Evolutionary conservation across 768 basidiomycete genomes (phyloP), one percentile per base, ranked within the genome.

Genomic region (Gloeostereum incarnatum): DNA sequence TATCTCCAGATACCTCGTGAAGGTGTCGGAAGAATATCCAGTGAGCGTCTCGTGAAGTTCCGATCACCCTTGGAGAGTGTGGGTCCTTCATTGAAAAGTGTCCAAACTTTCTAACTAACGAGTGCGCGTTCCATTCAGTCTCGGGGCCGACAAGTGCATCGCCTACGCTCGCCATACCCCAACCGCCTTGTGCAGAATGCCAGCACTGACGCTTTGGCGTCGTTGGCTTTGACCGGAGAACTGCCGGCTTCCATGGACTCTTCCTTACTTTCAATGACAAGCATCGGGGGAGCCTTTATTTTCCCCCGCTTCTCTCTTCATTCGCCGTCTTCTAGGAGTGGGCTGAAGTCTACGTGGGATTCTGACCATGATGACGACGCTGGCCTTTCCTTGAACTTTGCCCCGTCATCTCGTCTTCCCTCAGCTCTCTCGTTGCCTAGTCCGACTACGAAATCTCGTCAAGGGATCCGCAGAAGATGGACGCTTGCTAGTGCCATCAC

Each of bases 401-500:
- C 23, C 27, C 29, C 24, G 20, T 20, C 25, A 19, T 36, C 23
- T 26, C 40, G 31, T 14, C 30, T 9, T 31, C 26, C 10, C 30
- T 45, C 11, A 35, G 29, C 29, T 19, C n/a, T 21, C 11, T 21
- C 14, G 41, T 24, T 31, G 19, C 40, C n/a, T 23, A 22, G 41
- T n/a, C n/a, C n/a, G n/a, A n/a, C n/a, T n/a, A 3, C 42, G 48
- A 32, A 38, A 33, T 11, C 14, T 10, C 27, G 34, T 17, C 13
- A 19, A 4, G 36, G 31, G 17, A 26, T n/a, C n/a, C n/a, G 31
- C 25, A 44, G 47, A 20, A 47, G 49, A 5, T 52, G 48, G 51
- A 57, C 53, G 3, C 45, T 63, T 33, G 54, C 54, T 3, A 61
- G 58, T 39, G 65, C 60, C 9, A 48, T 66, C 21, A 60, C 55